These are phyloP conservation scores for Barnettozyma populi DNA, from an alignment of 805 yeast species.

Conservation along the genomic window DNA sequence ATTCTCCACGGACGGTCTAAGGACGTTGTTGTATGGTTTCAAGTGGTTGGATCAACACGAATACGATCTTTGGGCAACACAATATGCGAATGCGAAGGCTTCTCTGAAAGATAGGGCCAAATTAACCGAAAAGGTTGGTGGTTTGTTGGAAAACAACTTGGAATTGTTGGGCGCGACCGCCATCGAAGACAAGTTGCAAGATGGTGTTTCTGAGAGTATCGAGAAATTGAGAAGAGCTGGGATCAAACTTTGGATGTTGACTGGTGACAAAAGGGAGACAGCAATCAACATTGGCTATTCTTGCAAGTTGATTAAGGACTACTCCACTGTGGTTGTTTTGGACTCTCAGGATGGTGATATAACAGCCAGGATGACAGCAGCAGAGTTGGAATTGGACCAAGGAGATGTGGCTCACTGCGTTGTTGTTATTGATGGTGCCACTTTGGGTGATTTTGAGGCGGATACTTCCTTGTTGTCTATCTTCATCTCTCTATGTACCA, in stretches of 20 bases:
- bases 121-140: slow-evolving; percentile 69
- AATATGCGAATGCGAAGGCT: slow-evolving; percentile 72
- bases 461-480: slow-evolving; percentile 68
- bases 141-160: slow-evolving; percentile 59
- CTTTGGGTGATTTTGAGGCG: slow-evolving; percentile 64
- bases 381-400: slow-evolving; percentile 64
- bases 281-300: slow-evolving; percentile 97
- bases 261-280: slow-evolving; percentile 97
- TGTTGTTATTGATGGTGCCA: slow-evolving; percentile 90
- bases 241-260: slow-evolving; percentile 94
- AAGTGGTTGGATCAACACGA: slow-evolving; percentile 57
- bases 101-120: slow-evolving; percentile 62
- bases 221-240: slow-evolving; percentile 91
- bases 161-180: slow-evolving; percentile 89
- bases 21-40: slow-evolving; percentile 83
- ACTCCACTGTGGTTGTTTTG: slow-evolving; percentile 79
- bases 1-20: slow-evolving; percentile 89
- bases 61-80: slow-evolving; percentile 60
- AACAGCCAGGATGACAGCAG: slow-evolving; percentile 63
- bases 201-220: slow-evolving; percentile 94
- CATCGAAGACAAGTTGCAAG: slow-evolving; percentile 92
- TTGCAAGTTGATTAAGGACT: slow-evolving; percentile 88
- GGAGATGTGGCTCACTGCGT: slow-evolving; percentile 91
- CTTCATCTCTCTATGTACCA: slow-evolving; percentile 79
- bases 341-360: slow-evolving; percentile 51